Evolutionary conservation across 1,284 basidiomycete species (phyloP).

Genomic region (Pterulicium gracile): DNA sequence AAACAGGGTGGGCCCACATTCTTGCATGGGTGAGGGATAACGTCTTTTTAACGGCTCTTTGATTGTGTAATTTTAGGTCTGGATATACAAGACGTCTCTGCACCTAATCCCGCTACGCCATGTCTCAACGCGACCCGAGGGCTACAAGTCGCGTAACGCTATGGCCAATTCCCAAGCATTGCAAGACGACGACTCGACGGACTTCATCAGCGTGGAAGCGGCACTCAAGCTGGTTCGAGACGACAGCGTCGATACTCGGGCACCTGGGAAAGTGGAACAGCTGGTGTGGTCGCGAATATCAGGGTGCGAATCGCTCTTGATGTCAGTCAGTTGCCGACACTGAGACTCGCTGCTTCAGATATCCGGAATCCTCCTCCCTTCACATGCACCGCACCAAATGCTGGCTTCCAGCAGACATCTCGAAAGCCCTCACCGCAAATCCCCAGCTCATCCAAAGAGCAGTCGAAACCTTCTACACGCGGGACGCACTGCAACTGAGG

Average conservation of each 20-base stretch:
- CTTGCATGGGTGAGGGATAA: conserved; percentile 20
- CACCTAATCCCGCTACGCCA: conserved; percentile 80
- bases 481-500: conserved; percentile 80
- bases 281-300: conserved; percentile 59
- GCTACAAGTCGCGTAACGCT: conserved; percentile 28
- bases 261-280: conserved; percentile 47
- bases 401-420: conserved; percentile 72
- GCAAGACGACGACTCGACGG: conserved; percentile 36
- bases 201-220: conserved; percentile 47
- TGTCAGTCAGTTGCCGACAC: conserved; percentile 9
- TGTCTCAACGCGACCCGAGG: conserved; percentile 52
- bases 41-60: conserved; percentile 19
- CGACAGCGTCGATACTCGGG: conserved; percentile 38
- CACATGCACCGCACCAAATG: conserved; percentile 78
- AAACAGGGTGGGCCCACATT: conserved; percentile 74
- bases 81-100: conserved; percentile 76
- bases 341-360: conserved; percentile 29
- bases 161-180: conserved; percentile 28
- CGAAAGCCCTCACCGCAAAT: conserved; percentile 52
- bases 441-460: conserved; percentile 77
- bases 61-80: conserved; percentile 53
- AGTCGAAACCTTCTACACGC: conserved; percentile 85
- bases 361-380: conserved; percentile 54
- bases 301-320: conserved; percentile 32
- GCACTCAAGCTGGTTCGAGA: conserved; percentile 60